Evolutionary conservation across 306 rosid genomes (phyloP), one percentile per base, ranked within the genome.

Genomic region (Dryas drummondii): DNA sequence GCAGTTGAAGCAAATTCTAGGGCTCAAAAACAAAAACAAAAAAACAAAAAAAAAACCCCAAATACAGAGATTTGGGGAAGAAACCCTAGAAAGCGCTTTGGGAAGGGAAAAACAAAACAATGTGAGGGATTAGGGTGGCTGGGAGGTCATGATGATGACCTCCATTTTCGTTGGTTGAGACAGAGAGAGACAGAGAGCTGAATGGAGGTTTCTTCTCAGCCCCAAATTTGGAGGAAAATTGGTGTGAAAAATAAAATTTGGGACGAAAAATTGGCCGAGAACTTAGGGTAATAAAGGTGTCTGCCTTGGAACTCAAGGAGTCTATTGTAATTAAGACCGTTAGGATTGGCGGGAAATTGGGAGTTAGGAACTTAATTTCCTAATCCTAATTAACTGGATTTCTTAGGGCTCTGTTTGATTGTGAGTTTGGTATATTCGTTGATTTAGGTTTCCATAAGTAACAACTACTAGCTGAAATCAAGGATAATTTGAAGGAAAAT

Each of bases 51-150:
- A 22, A 22, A 1, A 22, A 0, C 26, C 78, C 81, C 26, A 53
- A 64, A 74, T 14, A 9, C n/a, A 19, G 69, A 55, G 73, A 66
- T 14, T 65, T 7, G 66, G 90, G 84, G 50, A 50, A 69, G 54
- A 71, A 82, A 70, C 87, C 97, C 96, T 79, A 83, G 93, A 85
- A 81, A 58, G 37, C 49, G 55, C 62, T 37, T 19, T 61, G 81
- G 58, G 11, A 26, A 37, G 64, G 47, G 66, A 46, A 26, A 37
- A 59, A 62, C 56, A 71, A 41, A n/a, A 32, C 22, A 14, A 15
- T 74, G 77, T 54, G 57, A 48, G 56, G 11, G 59, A 41, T 59
- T 46, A 70, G 68, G 76, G 78, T 49, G 84, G 75, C 3, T 52
- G 15, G 79, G 69, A 71, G 77, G 87, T 74, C 87, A 54, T 46